Percentiles rank a stretch among this genome's conserved stretches.
These are phyloP conservation scores for Leptomonas pyrrhocoris DNA, from an alignment of 208 protist genomes.

Conservation along the genomic window DNA sequence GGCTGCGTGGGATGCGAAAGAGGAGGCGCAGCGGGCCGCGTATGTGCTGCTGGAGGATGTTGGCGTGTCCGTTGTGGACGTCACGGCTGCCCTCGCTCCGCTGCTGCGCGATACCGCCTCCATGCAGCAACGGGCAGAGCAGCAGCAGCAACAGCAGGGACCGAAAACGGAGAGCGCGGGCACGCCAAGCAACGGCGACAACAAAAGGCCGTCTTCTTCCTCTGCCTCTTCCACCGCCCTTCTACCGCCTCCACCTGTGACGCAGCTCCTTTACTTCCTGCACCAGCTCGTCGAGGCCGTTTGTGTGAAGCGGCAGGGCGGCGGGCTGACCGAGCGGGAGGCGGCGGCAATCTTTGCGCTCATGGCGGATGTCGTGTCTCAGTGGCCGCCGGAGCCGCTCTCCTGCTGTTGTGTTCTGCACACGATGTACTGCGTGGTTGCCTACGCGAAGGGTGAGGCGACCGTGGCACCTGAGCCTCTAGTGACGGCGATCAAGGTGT, in stretches of 20 bases:
- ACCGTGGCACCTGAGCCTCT: neutral
- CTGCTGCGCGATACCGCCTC: slow-evolving; percentile 11
- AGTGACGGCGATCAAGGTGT: slow-evolving; percentile 8
- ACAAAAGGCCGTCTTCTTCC: neutral
- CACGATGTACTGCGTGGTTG: slow-evolving; percentile 28
- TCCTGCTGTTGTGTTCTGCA: slow-evolving; percentile 27
- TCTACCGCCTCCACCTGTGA: slow-evolving; percentile 5
- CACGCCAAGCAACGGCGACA: neutral
- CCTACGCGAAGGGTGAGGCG: slow-evolving; percentile 20
- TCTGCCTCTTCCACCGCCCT: neutral
- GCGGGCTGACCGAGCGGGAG: slow-evolving; percentile 7
- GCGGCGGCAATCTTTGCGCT: slow-evolving; percentile 14
- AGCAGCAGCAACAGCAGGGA: neutral
- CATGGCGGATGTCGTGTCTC: slow-evolving; percentile 17
- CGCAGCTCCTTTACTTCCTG: slow-evolving; percentile 24
- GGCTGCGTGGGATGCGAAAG: slow-evolving; percentile 10
- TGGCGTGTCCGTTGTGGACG: slow-evolving; percentile 3
- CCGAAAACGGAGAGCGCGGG: neutral
- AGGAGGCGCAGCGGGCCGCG: slow-evolving; percentile 18
- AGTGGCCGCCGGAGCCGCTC: slow-evolving; percentile 22
- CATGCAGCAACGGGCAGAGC: neutral
- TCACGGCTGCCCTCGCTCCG: slow-evolving; percentile 1
- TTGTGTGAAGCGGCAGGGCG: slow-evolving; percentile 8
- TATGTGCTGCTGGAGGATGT: slow-evolving; percentile 16
- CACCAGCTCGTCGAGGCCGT: slow-evolving; percentile 18